phyloP scores from a whole-genome alignment of 495 filamentous ascomycete species.

The Tuber indicum region DNA sequence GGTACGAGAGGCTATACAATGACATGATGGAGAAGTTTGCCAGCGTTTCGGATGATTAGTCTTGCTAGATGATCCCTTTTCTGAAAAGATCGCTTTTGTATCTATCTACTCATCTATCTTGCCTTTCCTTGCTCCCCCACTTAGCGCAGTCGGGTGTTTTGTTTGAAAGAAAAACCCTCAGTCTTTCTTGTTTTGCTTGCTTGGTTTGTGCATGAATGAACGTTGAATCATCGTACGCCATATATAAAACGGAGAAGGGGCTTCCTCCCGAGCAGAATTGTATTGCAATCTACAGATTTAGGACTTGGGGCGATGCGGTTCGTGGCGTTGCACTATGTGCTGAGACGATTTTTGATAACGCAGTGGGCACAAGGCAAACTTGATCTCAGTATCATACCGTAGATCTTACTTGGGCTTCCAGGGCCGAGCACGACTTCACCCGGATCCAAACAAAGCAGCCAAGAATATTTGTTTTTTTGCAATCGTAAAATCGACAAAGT shows the following conservation, averaged over 20 bases:
- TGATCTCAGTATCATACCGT: background rate
- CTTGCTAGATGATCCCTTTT: background rate
- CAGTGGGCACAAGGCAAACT: background rate
- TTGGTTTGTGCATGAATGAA: background rate
- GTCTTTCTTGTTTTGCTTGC: background rate
- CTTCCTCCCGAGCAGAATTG: background rate
- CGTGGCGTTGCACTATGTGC: background rate
- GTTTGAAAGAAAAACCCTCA: background rate
- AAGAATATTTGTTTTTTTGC: background rate
- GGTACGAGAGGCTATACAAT: conserved; percentile 89
- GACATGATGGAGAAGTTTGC: conserved; percentile 95
- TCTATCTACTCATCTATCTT: background rate
- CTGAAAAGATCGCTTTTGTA: background rate
- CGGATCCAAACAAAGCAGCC: background rate
- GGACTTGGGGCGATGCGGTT: background rate
- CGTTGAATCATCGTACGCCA: background rate
- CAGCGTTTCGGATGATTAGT: conserved; percentile 70
- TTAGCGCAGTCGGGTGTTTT: background rate
- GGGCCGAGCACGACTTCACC: background rate
- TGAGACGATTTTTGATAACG: background rate
- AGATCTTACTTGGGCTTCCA: background rate
- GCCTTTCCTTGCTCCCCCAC: background rate
- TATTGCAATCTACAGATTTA: background rate
- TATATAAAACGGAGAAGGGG: background rate
- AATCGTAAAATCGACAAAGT: background rate